Conservation (phyloP, 1,139 yeast genomes). For the Lodderomyces theae region DNA sequence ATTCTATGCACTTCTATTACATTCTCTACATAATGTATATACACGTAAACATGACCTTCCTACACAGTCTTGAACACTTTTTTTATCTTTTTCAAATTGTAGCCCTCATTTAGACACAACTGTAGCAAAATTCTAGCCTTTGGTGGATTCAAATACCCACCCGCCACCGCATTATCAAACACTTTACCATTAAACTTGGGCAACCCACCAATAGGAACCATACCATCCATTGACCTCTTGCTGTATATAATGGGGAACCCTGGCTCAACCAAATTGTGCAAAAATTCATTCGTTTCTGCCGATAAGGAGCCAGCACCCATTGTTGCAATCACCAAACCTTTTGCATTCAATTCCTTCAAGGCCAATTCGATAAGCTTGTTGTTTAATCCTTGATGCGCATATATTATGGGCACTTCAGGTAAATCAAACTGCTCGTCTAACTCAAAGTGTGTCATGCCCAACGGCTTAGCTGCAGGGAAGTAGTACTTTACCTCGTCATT, state of each 20-base stretch:
- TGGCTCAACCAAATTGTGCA: slow-evolving; percentile 27
- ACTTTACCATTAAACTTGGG: slow-evolving; percentile 24
- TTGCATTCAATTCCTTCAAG: slow-evolving; percentile 38
- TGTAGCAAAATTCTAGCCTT: slow-evolving; percentile 62
- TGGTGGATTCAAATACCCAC: slow-evolving; percentile 69
- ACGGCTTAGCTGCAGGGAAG: slow-evolving; percentile 60
- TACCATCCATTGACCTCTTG: slow-evolving; percentile 58
- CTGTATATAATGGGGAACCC: slow-evolving; percentile 59
- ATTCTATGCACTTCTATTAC: slow-evolving; percentile 1
- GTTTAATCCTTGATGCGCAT: slow-evolving; percentile 61
- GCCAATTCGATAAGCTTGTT: slow-evolving; percentile 45
- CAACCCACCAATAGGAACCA: slow-evolving; percentile 39
- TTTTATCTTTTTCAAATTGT: slow-evolving; percentile 40
- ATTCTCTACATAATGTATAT: no score
- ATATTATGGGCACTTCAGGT: slow-evolving; percentile 51
- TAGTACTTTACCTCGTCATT: slow-evolving; percentile 64
- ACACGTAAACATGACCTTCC: not conserved
- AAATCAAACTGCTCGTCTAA: slow-evolving; percentile 17
- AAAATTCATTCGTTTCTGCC: slow-evolving; percentile 44
- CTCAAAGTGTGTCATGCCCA: slow-evolving; percentile 45
- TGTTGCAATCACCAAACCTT: slow-evolving; percentile 63
- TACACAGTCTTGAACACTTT: slow-evolving; percentile 45
- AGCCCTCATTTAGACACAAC: slow-evolving; percentile 49
- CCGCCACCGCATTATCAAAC: slow-evolving; percentile 42
- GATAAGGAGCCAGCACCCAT: slow-evolving; percentile 72